Conservation (phyloP, 371 early-diverging fungal species). For the Conidiobolus incongruus region DNA sequence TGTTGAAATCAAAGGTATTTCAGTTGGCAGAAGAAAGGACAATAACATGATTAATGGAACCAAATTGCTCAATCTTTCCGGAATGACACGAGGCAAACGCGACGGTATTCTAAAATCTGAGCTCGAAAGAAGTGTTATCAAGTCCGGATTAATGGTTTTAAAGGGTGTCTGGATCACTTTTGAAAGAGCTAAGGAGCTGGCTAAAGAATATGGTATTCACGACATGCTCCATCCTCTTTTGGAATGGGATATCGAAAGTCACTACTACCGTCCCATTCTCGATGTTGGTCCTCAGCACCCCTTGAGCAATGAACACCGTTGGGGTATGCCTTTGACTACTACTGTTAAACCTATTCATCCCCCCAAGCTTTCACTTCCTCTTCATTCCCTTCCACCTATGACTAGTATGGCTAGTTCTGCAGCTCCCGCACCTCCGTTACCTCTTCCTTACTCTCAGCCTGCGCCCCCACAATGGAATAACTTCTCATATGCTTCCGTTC, state of each 20-base stretch:
- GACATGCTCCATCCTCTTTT: constrained; percentile 53
- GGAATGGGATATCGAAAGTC: constrained; percentile 7
- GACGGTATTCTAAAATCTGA: constrained; percentile 74
- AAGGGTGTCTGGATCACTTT: constrained; percentile 62
- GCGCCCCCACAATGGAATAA: too few relatives aligned
- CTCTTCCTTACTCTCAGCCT: too few relatives aligned
- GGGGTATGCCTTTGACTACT: too few relatives aligned
- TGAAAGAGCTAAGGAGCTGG: constrained; percentile 7
- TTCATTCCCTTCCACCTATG: too few relatives aligned
- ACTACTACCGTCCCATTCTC: constrained; percentile 6
- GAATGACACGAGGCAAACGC: constrained; percentile 71
- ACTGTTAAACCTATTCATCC: too few relatives aligned
- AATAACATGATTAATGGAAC: constrained; percentile 71
- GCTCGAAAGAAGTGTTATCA: constrained; percentile 60
- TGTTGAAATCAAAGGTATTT: constrained; percentile 52
- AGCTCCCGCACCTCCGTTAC: too few relatives aligned
- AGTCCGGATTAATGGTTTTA: constrained; percentile 69
- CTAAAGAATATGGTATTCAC: constrained; percentile 24
- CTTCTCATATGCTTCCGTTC: too few relatives aligned
- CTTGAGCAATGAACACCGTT: too few relatives aligned
- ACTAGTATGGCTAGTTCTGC: too few relatives aligned
- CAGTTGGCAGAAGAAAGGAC: constrained; percentile 49
- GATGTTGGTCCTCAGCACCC: background rate
- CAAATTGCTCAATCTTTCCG: constrained; percentile 58
- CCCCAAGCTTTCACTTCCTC: too few relatives aligned